Base-by-base conservation (phyloP, 495 filamentous ascomycete species). In the Penicillium pulvis region DNA sequence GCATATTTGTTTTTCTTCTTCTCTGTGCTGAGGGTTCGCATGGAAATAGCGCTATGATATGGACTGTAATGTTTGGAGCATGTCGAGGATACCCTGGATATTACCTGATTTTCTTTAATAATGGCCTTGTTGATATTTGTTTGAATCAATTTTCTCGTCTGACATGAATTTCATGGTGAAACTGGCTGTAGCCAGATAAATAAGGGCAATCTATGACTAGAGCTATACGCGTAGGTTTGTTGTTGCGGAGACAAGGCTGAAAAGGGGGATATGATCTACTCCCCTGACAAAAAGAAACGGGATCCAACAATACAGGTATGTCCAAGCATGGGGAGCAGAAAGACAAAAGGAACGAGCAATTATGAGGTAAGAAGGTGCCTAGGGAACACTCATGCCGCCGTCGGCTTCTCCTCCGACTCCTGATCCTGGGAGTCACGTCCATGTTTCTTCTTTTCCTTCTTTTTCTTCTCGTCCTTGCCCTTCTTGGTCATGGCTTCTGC, bases 401-500 rank as follows among this genome's bases (percentile, higher is more conserved):
- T 36, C 33, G 33, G 51, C 30, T 58, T 47, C 31, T 66, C 57
- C 31, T 66, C 57, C 26, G 36, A 14, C 16, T 35, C 31, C 4
- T 26, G 5, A 10, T 64, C 53, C 6, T 57, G 43, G 10, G 55
- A 39, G 2, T 66, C 64, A 2, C 62, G 54, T 30, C 59, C 60
- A 26, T 70, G 62, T 60, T 74, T 73, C 62, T 90, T 83, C 68
- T 89, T 85, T 65, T 88, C 82, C 67, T 90, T 87, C 74, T 91
- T 89, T 72, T 91, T 88, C 69, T 87, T 84, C 71, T 92, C 88
- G 47, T 90, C 88, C 65, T 85, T 85, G 69, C 82, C 83, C 74
- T 97, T 95, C 84, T 98, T 98, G 51, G 90, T 87, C 48, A 90
- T 90, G 6, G 95, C 93, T 68, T 99, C 94, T 33, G 94, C 92